Evolutionary conservation across 495 filamentous ascomycete species (phyloP), one percentile per base, ranked within the genome.

Genomic region (Penicillium subrubescens): DNA sequence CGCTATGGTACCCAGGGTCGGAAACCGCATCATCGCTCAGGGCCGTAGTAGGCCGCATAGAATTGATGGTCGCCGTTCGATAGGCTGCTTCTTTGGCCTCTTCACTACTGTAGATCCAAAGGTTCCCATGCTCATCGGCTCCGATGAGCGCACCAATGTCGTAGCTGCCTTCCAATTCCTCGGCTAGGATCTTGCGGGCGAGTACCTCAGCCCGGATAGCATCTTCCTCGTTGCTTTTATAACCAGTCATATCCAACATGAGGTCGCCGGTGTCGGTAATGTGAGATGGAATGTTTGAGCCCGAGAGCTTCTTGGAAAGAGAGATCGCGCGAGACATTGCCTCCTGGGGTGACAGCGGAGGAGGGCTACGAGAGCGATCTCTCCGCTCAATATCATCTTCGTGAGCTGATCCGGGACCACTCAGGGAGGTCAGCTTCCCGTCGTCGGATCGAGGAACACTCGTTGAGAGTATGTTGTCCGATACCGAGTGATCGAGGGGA

Each of bases 91-190:
- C 91, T 70, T 97, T 98, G 27, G 96, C 93, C 69, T 97, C 96
- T 72, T 97, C 93, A 66, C 93, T 97, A 74, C 92, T 95, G 77
- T 98, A 99, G 59, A 98, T 98, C 96, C 95, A 98, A 11, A 99
- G 81, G 71, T 99, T 98, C 6, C 95, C 95, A 53, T 94, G 88
- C 69, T 96, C 93, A 71, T 99, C 95, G 27, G 92, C 92, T 8
- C 92, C 94, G 72, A 99, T 97, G 8, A 99, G 83, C 29, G 95
- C 89, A 33, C 94, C 94, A 69, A 99, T 94, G 72, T 99, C 96
- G 73, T 97, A 97, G 67, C 92, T 90, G 17, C 94, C 95, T 73
- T 97, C 92, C 23, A 98, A 78, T 74, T 98, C 96, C 71, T 98
- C 93, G 0, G 92, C 85, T n/a, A 98, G 85, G 31, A 99, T 93